Base-by-base conservation (phyloP, 2,329 filamentous ascomycete species). In the Camptophora hylomeconis region DNA sequence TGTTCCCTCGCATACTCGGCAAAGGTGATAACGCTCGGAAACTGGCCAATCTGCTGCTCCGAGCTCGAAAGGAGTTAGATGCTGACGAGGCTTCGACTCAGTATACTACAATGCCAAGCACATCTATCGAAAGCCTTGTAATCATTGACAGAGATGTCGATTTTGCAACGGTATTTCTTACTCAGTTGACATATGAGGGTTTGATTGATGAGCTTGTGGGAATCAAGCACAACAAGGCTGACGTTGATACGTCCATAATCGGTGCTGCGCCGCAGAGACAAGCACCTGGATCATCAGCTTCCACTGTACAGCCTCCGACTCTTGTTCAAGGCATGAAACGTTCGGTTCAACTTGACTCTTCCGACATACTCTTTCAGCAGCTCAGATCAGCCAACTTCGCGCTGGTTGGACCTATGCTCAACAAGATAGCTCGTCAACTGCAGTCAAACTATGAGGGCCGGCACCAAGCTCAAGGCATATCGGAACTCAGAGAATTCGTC, bases 131-230 rank as follows among this genome's bases (percentile, higher is more conserved):
- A 52, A 92, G 79, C 48, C 63, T 94, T 35, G 86, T 98, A 45
- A 80, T 98, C 36, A 84, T 98, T 31, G 89, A 98, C 53, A 80
- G 89, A 27, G 86, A 94, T 50, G 79, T 93, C 31, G 89, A 98
- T 52, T 84, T 89, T 46, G 82, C 87, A 10, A 94, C 89, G 1
- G 78, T 80, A 1, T 66, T 98, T 10, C 74, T 98, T 30, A 95
- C 87, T 1, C 89, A 98, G 51, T 62, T 98, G 37, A 98, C 89
- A 2, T 98, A 98, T 47, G 87, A 98, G 57, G 89, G 89, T 3
- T 64, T 98, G 15, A 78, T 98, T 30, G 92, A 98, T 48, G 89
- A 98, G 51, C 69, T 89, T 10, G 92, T 92, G 49, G 77, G 80
- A 17, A 92, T 98, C 37, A 73, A 81, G 40, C 80, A 94, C 48